Evolutionary conservation across 768 basidiomycete genomes (phyloP).

Genomic region (Sarcodon aspratus): DNA sequence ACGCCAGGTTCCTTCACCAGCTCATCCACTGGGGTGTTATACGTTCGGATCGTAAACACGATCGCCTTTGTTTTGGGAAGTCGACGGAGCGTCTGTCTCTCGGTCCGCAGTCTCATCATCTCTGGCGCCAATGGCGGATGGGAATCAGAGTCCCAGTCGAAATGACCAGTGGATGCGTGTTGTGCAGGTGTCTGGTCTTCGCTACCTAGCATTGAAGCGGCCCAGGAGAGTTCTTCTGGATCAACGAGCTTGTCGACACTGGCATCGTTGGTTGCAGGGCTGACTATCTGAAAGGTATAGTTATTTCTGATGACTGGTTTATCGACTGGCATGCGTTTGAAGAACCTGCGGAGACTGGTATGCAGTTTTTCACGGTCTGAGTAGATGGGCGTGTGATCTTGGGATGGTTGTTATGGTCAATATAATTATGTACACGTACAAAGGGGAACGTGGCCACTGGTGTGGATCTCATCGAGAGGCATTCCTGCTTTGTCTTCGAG

Average conservation of each 20-base stretch:
- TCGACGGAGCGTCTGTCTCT: conserved; percentile 57
- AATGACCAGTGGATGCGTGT: conserved; percentile 41
- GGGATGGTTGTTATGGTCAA: neutral
- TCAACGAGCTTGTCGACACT: conserved; percentile 24
- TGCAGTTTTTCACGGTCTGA: conserved; percentile 42
- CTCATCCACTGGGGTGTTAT: conserved; percentile 41
- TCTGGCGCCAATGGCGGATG: conserved; percentile 7
- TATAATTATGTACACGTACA: conserved; percentile 29
- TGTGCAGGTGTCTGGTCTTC: conserved; percentile 27
- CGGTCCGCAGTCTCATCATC: conserved; percentile 42
- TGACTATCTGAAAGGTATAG: conserved; percentile 36
- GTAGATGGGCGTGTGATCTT: neutral
- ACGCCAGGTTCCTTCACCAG: conserved; percentile 45
- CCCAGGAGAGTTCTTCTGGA: conserved; percentile 60
- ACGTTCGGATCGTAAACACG: conserved; percentile 60
- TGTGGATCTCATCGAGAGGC: conserved; percentile 62
- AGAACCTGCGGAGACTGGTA: conserved; percentile 56
- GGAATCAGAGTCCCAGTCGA: conserved; percentile 29
- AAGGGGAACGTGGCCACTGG: conserved; percentile 58
- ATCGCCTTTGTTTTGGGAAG: conserved; percentile 54
- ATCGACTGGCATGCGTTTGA: conserved; percentile 51
- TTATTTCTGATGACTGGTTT: conserved; percentile 67
- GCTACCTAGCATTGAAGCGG: conserved; percentile 36
- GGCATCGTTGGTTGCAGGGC: conserved; percentile 6
- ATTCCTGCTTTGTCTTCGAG: conserved; percentile 68